A percentile compares a stretch with the other conserved stretches of the same genome.
Evolutionary conservation across 768 basidiomycete genomes (phyloP).

Genomic region (Boletus patriciae): DNA sequence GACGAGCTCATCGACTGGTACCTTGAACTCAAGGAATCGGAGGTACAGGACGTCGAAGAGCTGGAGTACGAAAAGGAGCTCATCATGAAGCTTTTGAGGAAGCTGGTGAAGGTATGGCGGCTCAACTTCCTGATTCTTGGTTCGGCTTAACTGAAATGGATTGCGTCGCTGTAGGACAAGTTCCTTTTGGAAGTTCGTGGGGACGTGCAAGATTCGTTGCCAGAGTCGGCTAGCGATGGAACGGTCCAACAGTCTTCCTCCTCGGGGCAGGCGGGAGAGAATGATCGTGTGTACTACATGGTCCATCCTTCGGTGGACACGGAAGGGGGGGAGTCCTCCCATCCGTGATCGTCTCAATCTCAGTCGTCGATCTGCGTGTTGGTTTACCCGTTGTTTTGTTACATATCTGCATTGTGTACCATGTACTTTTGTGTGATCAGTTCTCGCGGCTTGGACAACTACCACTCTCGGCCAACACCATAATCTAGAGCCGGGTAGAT

Average conservation of each 20-base stretch:
- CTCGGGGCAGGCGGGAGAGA: conserved; percentile 50
- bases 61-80: conserved; percentile 90
- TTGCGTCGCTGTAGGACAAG: conserved; percentile 55
- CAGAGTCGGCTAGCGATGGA: conserved; percentile 59
- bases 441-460: not conserved
- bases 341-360: conserved; percentile 16
- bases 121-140: not conserved
- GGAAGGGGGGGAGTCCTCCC: conserved; percentile 47
- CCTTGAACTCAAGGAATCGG: conserved; percentile 82
- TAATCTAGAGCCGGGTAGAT: not conserved
- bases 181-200: conserved; percentile 83
- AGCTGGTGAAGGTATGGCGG: conserved; percentile 78
- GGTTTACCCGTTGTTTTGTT: conserved; percentile 6
- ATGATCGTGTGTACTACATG: conserved; percentile 79
- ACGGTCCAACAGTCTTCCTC: conserved; percentile 48
- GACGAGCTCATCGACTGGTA: conserved; percentile 98
- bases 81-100: conserved; percentile 83
- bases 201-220: conserved; percentile 78
- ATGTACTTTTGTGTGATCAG: not conserved
- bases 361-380: conserved; percentile 11
- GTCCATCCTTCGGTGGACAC: conserved; percentile 87
- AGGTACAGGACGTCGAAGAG: conserved; percentile 81
- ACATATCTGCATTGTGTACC: not conserved
- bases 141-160: conserved; percentile 1
- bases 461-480: not conserved